Evolutionary conservation across 768 basidiomycete genomes (phyloP).

Genomic region (Boletus rufocinnamomeus): DNA sequence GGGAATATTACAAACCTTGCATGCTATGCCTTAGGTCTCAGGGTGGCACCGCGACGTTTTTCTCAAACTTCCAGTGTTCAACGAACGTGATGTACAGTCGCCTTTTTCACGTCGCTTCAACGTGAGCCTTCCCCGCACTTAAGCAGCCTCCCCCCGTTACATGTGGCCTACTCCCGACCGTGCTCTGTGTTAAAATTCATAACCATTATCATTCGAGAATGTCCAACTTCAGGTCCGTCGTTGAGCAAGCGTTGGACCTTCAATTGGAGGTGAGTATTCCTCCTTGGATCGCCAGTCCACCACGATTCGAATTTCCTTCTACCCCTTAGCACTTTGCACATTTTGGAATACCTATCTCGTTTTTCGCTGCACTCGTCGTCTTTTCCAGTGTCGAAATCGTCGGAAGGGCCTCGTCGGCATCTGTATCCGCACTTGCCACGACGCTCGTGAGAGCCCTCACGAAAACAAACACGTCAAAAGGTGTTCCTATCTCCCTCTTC

Average conservation of each 20-base stretch:
- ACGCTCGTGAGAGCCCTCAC: conserved; percentile 9
- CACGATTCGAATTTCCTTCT: neutral
- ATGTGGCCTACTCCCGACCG: neutral
- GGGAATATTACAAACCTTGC: neutral
- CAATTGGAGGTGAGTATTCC: conserved; percentile 13
- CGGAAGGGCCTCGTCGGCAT: neutral
- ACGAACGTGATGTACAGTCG: neutral
- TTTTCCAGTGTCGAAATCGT: conserved; percentile 14
- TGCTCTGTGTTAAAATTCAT: neutral
- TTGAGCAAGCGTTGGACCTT: conserved; percentile 12
- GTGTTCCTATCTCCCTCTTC: conserved; percentile 11
- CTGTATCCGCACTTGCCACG: conserved; percentile 2
- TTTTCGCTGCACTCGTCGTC: conserved; percentile 13
- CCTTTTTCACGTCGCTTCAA: neutral
- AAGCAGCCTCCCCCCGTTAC: neutral
- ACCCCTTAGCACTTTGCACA: conserved; percentile 3
- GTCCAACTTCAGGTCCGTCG: conserved; percentile 8
- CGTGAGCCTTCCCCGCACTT: neutral
- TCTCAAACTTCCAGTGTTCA: neutral
- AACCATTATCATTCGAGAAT: neutral
- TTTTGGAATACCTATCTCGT: conserved; percentile 4
- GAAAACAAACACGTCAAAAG: conserved; percentile 1
- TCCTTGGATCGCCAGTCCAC: neutral
- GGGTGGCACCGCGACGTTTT: neutral
- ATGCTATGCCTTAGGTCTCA: neutral